phyloP scores from a whole-genome alignment of 345 rosid genomes.

The Corymbia maculata region DNA sequence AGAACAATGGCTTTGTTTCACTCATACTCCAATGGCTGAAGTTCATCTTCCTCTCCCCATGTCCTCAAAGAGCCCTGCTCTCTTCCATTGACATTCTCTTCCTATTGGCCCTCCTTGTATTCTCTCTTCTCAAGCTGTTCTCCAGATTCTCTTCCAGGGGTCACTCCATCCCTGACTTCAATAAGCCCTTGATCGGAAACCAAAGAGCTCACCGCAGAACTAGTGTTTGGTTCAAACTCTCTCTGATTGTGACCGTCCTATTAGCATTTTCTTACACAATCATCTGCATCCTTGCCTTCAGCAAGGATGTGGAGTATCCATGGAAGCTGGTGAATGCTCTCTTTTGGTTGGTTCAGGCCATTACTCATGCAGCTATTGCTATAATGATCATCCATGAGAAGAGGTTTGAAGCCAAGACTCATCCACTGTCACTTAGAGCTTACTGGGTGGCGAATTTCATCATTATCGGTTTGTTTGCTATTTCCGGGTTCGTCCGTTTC shows the following conservation, averaged over 20 bases:
- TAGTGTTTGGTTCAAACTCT: conserved; percentile 43
- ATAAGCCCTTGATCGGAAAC: conserved; percentile 48
- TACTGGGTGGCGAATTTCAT: conserved; percentile 50
- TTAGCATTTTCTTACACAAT: conserved; percentile 36
- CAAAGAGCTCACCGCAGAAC: conserved; percentile 21
- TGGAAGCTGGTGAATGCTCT: conserved; percentile 30
- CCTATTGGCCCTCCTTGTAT: conserved; percentile 30
- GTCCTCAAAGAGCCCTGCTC: conserved; percentile 68
- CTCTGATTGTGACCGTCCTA: conserved; percentile 25
- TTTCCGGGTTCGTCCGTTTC: conserved; percentile 47
- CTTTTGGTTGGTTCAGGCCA: conserved; percentile 73
- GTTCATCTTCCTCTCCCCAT: conserved; percentile 68
- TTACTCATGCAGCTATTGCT: conserved; percentile 52
- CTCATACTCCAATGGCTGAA: conserved; percentile 52
- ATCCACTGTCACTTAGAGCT: conserved; percentile 54
- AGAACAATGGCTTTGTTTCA: conserved; percentile 23
- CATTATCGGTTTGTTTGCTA: conserved; percentile 31
- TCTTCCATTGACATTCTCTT: conserved; percentile 45
- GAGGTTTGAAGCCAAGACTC: conserved; percentile 46
- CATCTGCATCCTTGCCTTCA: conserved; percentile 41
- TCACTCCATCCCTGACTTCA: conserved; percentile 17
- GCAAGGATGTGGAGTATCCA: conserved; percentile 11
- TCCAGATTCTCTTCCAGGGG: conserved; percentile 21
- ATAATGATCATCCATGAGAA: conserved; percentile 62
- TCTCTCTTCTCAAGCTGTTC: conserved; percentile 39